Conservation (phyloP, 371 early-diverging fungal genomes). For the Haplosporangium sp. region DNA sequence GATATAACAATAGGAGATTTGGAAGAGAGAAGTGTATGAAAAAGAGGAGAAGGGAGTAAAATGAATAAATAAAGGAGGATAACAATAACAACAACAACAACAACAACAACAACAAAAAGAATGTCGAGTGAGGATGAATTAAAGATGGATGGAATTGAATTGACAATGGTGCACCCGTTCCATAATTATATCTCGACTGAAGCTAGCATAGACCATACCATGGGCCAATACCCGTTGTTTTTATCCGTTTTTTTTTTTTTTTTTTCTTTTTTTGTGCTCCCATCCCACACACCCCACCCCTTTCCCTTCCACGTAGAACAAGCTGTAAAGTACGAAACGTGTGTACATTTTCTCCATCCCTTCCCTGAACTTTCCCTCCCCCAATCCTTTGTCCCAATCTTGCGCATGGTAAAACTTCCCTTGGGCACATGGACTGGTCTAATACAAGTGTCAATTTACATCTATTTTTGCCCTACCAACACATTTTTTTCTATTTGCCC, state of each 20-base stretch:
- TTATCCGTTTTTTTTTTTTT: slow-evolving; percentile 1
- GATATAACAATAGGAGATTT: too few relatives aligned
- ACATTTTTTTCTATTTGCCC: not conserved
- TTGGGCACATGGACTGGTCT: not conserved
- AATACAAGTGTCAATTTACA: not conserved
- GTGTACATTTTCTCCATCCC: not conserved
- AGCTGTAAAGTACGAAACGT: too few relatives aligned
- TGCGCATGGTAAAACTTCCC: too few relatives aligned
- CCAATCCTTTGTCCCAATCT: not conserved
- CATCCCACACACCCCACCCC: slow-evolving; percentile 4
- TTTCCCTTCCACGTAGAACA: not conserved
- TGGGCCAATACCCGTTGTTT: not conserved
- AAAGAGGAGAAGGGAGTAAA: not conserved
- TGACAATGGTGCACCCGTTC: not conserved
- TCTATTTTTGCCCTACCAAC: not conserved
- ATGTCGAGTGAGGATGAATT: not conserved
- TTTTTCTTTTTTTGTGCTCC: slow-evolving; percentile 2
- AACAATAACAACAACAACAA: not conserved
- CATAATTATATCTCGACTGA: too few relatives aligned
- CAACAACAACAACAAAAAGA: too few relatives aligned
- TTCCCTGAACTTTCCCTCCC: not conserved
- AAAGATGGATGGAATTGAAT: not conserved
- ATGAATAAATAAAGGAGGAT: slow-evolving; percentile 6
- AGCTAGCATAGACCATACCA: slow-evolving; percentile 5
- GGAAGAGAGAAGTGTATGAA: not conserved